These are phyloP conservation scores for Kodamaea ohmeri DNA, from an alignment of 1,139 yeast genomes.

Conservation along the genomic window DNA sequence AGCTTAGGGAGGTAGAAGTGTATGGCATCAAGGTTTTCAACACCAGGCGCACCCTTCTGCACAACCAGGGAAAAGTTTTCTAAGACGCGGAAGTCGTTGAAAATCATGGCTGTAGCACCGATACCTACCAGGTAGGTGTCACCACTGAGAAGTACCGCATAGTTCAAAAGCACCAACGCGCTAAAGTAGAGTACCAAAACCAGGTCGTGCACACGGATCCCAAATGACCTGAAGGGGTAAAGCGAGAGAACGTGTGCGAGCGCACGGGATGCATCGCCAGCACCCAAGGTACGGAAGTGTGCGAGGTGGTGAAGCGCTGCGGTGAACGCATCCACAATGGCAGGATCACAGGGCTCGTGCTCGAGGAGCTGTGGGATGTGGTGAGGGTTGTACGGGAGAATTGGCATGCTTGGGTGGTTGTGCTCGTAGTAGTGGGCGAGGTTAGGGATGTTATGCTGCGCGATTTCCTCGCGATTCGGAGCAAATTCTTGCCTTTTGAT, in stretches of 20 bases:
- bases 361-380: constrained; percentile 26
- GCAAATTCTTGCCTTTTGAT: no score
- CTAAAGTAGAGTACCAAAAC: constrained; percentile 41
- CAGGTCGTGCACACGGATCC: constrained; percentile 26
- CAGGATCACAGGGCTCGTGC: constrained; percentile 14
- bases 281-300: constrained; percentile 31
- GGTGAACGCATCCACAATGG: constrained; percentile 38
- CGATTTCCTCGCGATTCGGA: constrained; percentile 11
- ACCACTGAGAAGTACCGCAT: constrained; percentile 55
- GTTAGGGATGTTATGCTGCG: constrained; percentile 19
- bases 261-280: constrained; percentile 33
- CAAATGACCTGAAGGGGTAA: constrained; percentile 38
- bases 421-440: constrained; percentile 46
- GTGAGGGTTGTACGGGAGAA: constrained; percentile 50
- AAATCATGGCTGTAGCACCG: constrained; percentile 50
- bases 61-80: constrained; percentile 32
- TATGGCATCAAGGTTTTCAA: constrained; percentile 29
- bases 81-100: constrained; percentile 57
- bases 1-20: constrained; percentile 48
- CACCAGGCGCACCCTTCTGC: constrained; percentile 10
- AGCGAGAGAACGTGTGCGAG: constrained; percentile 42
- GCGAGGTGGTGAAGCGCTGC: constrained; percentile 48
- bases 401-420: constrained; percentile 56
- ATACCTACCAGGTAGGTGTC: constrained; percentile 56
- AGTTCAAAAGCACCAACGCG: constrained; percentile 52